Evolutionary conservation across 2,329 filamentous ascomycete genomes (phyloP).

Genomic region (Kalmusia sp.): DNA sequence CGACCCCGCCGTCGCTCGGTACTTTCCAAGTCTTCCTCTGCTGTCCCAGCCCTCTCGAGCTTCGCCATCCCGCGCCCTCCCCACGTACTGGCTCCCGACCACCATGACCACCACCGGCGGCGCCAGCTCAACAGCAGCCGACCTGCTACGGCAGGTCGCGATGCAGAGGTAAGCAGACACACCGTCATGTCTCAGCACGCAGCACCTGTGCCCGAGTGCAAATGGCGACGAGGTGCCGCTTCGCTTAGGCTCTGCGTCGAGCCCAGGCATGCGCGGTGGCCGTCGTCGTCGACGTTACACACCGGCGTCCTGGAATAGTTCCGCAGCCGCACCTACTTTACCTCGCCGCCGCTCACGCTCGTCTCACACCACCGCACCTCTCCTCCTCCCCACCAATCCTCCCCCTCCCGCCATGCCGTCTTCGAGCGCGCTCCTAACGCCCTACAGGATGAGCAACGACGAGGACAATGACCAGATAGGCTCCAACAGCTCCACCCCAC

Average conservation of each 20-base stretch:
- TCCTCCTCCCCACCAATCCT: conserved; percentile 12
- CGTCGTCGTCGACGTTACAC: conserved; percentile 37
- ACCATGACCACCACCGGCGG: conserved; percentile 46
- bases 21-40: conserved; percentile 50
- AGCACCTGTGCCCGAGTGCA: background rate
- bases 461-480: conserved; percentile 79
- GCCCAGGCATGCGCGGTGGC: conserved; percentile 5
- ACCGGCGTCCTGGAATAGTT: conserved; percentile 32
- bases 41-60: conserved; percentile 54
- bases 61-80: conserved; percentile 36
- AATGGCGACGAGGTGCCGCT: conserved; percentile 1
- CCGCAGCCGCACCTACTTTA: conserved; percentile 16
- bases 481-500: conserved; percentile 82
- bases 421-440: conserved; percentile 45
- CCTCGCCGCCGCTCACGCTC: conserved; percentile 4
- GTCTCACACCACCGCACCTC: conserved; percentile 6
- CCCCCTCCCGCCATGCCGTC: conserved; percentile 32
- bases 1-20: conserved; percentile 30
- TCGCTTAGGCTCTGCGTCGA: conserved; percentile 10
- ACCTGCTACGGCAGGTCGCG: conserved; percentile 65
- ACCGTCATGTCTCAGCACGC: conserved; percentile 9
- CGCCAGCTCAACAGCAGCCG: conserved; percentile 60
- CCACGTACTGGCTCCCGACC: conserved; percentile 36
- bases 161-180: conserved; percentile 60
- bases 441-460: conserved; percentile 62